Percentiles rank a stretch among this genome's conserved stretches.
Evolutionary conservation across 179 eudicot genomes (phyloP).

Genomic region (Pouteria campechiana): DNA sequence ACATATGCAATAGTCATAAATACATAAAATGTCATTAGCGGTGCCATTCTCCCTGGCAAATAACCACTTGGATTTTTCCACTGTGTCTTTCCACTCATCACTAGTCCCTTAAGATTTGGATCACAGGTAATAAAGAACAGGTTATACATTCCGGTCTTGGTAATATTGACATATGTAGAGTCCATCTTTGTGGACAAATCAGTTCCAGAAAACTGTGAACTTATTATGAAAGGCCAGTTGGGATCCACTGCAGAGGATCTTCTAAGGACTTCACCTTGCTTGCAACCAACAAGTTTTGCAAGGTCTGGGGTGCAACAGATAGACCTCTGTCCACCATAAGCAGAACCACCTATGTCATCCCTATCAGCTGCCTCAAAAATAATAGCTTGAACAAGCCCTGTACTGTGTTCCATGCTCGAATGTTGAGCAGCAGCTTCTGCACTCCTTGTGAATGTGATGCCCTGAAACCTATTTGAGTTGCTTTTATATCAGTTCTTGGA

Average conservation of each 20-base stretch:
- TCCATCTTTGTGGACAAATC: constrained; percentile 44
- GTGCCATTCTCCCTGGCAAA: constrained; percentile 96
- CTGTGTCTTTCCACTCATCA: constrained; percentile 62
- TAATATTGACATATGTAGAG: constrained; percentile 39
- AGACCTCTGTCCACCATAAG: constrained; percentile 95
- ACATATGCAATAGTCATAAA: constrained; percentile 72
- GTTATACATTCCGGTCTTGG: constrained; percentile 94
- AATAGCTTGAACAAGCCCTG: constrained; percentile 71
- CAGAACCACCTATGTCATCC: constrained; percentile 93
- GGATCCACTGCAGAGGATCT: constrained; percentile 50
- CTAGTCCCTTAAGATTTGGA: constrained; percentile 62
- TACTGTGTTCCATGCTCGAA: constrained; percentile 41
- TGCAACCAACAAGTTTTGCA: constrained; percentile 94
- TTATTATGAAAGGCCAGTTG: constrained; percentile 65
- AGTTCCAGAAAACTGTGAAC: constrained; percentile 62
- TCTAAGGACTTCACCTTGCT: constrained; percentile 82
- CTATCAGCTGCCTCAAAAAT: constrained; percentile 95
- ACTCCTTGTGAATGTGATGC: constrained; percentile 87
- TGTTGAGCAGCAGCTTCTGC: constrained; percentile 48
- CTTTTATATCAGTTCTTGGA: constrained; percentile 1
- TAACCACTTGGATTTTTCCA: constrained; percentile 98
- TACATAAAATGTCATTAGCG: constrained; percentile 73
- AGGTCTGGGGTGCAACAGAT: constrained; percentile 98
- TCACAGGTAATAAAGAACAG: constrained; percentile 91
- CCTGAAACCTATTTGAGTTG: constrained; percentile 53